Evolutionary conservation across 1,139 yeast species (phyloP), one percentile per base, ranked within the genome.

Genomic region (Debaryomyces udenii): DNA sequence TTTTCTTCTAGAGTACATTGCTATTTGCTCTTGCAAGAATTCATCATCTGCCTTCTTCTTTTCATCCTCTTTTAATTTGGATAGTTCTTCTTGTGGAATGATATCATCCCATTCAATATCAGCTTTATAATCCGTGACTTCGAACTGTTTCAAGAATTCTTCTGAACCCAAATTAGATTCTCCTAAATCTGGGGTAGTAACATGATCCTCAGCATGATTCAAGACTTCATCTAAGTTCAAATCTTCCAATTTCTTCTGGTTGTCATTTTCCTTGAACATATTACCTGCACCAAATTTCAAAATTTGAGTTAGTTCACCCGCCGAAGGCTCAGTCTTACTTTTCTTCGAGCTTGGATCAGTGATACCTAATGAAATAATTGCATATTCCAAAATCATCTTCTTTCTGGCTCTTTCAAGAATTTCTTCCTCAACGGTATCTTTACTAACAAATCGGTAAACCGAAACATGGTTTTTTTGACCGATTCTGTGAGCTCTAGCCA

Each of bases 41-140:
- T 80, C 85, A 49, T 93, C 97, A 52, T 93, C 97, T 34, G 84
- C 80, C 41, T 87, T 79, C 60, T 82, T 83, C 71, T 86, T 85
- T 57, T 93, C 99, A 46, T 90, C 96, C 48, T 87, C 96, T 61
- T 94, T 93, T 56, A 94, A 76, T 59, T 87, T 87, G 43, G 81
- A 78, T 47, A 94, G 74, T 62, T 94, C 99, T 39, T 89, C 96
- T 50, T 89, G 94, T 1, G 99, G 99, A 55, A 94, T 94, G 53
- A 94, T 94, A 62, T 94, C 99, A 67, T 94, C 99, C 99, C 99
- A 94, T 51, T 90, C 95, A 45, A 93, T 90, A 62, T 94, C 98
- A 0, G 99, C 98, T 65, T 94, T 94, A 64, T 91, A 94, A 63
- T 94, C 99, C 1, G 99, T 94, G 41, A 94, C 99, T 64, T 94